Evolutionary conservation across 371 early-diverging fungal genomes (phyloP).

Genomic region (Rhizopus sp.): DNA sequence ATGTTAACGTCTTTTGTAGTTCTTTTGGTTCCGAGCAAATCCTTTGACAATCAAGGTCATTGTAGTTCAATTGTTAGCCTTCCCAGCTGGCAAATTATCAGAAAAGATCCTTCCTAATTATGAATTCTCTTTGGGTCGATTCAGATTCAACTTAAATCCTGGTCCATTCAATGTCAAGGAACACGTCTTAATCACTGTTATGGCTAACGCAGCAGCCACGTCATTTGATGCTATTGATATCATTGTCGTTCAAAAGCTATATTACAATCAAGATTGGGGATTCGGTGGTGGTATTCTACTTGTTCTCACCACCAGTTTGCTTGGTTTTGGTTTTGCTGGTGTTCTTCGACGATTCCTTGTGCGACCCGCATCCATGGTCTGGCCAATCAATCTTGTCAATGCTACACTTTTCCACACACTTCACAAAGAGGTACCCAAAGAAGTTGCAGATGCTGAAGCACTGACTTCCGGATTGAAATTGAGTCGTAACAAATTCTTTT

Average conservation of each 20-base stretch:
- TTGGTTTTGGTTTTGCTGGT: slow-evolving; percentile 89
- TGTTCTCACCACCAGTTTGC: slow-evolving; percentile 63
- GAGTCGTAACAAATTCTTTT: slow-evolving; percentile 63
- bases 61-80: slow-evolving; percentile 70
- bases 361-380: slow-evolving; percentile 79
- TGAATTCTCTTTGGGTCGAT: slow-evolving; percentile 25
- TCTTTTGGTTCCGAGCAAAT: slow-evolving; percentile 76
- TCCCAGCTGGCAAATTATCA: slow-evolving; percentile 65
- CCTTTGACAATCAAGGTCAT: slow-evolving; percentile 63
- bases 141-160: slow-evolving; percentile 60
- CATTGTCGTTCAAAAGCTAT: slow-evolving; percentile 68
- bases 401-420: slow-evolving; percentile 77
- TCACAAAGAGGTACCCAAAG: slow-evolving; percentile 53
- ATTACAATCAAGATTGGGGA: slow-evolving; percentile 66
- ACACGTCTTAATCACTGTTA: slow-evolving; percentile 65
- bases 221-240: slow-evolving; percentile 74
- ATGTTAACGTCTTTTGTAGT: slow-evolving; percentile 16
- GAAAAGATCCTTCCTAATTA: slow-evolving; percentile 57
- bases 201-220: slow-evolving; percentile 65
- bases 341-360: slow-evolving; percentile 76
- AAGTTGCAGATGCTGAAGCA: slow-evolving; percentile 35
- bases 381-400: slow-evolving; percentile 78
- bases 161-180: slow-evolving; percentile 81
- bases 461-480: slow-evolving; percentile 29
- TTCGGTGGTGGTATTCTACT: slow-evolving; percentile 64